Evolutionary conservation across 208 protist genomes (phyloP), one percentile per base, ranked within the genome.

Genomic region (Wallacemonas rigidus): DNA sequence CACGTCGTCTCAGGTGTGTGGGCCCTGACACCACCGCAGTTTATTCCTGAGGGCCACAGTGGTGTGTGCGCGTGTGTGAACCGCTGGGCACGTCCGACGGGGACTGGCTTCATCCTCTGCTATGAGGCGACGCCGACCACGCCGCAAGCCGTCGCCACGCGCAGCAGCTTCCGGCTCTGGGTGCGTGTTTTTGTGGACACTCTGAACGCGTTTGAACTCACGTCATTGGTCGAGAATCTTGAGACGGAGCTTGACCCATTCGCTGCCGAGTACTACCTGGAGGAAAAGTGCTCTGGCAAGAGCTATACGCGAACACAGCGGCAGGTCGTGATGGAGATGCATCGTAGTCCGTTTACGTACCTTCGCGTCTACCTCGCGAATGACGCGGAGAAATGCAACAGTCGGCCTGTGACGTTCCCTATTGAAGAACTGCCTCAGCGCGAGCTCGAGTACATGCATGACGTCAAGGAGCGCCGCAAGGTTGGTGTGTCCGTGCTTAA

Each of bases 71-170:
- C 87, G 3, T 91, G 81, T 63, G 73, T 85, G 2, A 95, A 93
- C 72, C 86, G 86, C 60, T 92, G 81, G 67, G 82, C 81, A 3
- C 82, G 80, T 6, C 91, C 87, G 7, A 95, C 91, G 1, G 91
- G 91, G 15, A 75, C 87, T 2, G 88, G 88, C n/a, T 93, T 91
- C 62, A 81, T 90, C 3, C 48, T 95, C 1, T 95, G 91, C 74
- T 95, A 94, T 72, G 48, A 78, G 11, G 79, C 75, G 12, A 71
- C 61, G 26, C 81, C 77, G 17, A 65, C 60, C 3, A 58, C 40
- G 38, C 26, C 53, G 67, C n/a, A 67, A 39, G 39, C 57, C 48
- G 36, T 67, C 1, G 1, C 55, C 71, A 69, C 48, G 62, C 68
- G 48, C 54, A 54, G 54, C 40, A 15, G 74, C 51, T 71, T 91